Evolutionary conservation across 225 moss, liverwort and hornwort species (phyloP).

Genomic region (Pseudoscleropodium purum): DNA sequence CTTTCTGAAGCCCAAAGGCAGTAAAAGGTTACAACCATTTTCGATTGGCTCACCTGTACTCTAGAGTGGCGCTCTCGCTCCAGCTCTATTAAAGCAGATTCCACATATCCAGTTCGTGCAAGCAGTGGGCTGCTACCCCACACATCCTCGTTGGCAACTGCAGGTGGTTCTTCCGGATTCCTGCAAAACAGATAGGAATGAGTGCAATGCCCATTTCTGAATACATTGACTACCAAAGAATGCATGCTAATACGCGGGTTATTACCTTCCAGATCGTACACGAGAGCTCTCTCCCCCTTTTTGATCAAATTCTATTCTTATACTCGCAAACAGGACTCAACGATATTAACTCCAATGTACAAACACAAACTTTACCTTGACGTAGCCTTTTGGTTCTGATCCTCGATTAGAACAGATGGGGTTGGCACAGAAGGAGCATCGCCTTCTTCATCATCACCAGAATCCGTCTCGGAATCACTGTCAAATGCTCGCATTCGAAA

Average conservation of each 20-base stretch:
- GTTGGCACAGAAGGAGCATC: neutral
- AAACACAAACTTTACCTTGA: constrained; percentile 7
- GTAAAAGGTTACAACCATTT: neutral
- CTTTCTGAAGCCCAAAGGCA: neutral
- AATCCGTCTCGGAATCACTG: constrained; percentile 42
- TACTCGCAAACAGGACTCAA: neutral
- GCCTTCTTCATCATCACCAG: constrained; percentile 41
- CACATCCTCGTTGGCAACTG: constrained; percentile 11
- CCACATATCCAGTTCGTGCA: constrained; percentile 62
- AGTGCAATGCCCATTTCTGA: neutral
- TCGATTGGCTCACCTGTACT: constrained; percentile 63
- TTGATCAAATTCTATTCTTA: neutral
- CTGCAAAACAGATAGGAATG: constrained; percentile 2
- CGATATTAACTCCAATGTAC: neutral
- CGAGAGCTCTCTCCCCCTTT: neutral
- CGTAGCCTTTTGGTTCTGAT: neutral
- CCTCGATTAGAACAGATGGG: neutral
- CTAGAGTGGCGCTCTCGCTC: constrained; percentile 61
- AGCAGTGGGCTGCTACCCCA: constrained; percentile 50
- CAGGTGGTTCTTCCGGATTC: neutral
- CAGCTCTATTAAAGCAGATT: constrained; percentile 69
- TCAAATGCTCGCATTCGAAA: constrained; percentile 72
- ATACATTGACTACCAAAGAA: neutral
- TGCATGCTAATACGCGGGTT: neutral
- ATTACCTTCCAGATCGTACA: neutral